A percentile compares a stretch with the other conserved stretches of the same genome.
Evolutionary conservation across 164 flowering plant species (phyloP).

Genomic region (Nelumbo lutea): DNA sequence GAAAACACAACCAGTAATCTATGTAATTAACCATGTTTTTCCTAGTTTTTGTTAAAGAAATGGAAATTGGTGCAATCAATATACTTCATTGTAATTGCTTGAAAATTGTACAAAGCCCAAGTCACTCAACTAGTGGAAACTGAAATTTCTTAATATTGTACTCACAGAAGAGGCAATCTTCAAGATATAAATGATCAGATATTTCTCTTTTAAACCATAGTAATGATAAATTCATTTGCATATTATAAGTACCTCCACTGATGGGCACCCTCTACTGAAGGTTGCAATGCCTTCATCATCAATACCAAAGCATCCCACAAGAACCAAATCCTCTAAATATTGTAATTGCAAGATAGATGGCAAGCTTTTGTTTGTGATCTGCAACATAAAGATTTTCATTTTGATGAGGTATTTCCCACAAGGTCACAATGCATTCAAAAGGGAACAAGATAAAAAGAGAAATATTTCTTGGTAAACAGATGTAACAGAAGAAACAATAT

Average conservation of each 20-base stretch:
- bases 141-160: neutral
- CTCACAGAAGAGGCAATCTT: neutral
- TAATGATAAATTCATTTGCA: neutral
- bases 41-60: no score
- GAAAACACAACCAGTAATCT: no score
- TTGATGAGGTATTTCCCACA: no score
- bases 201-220: neutral
- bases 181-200: neutral
- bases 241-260: slow-evolving; percentile 53
- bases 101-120: neutral
- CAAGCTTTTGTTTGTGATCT: slow-evolving; percentile 74
- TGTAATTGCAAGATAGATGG: slow-evolving; percentile 52
- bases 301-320: slow-evolving; percentile 77
- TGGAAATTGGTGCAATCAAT: neutral
- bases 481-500: no score
- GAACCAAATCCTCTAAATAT: slow-evolving; percentile 60
- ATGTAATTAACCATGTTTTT: no score
- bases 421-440: no score
- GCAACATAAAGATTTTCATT: slow-evolving; percentile 8
- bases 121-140: neutral
- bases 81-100: neutral
- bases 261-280: slow-evolving; percentile 54
- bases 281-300: slow-evolving; percentile 62
- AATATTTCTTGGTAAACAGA: neutral
- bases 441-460: neutral